A percentile compares a stretch with the other conserved stretches of the same genome.
Evolutionary conservation across 1,284 basidiomycete species (phyloP).

Genomic region (Moesziomyces antarcticus): DNA sequence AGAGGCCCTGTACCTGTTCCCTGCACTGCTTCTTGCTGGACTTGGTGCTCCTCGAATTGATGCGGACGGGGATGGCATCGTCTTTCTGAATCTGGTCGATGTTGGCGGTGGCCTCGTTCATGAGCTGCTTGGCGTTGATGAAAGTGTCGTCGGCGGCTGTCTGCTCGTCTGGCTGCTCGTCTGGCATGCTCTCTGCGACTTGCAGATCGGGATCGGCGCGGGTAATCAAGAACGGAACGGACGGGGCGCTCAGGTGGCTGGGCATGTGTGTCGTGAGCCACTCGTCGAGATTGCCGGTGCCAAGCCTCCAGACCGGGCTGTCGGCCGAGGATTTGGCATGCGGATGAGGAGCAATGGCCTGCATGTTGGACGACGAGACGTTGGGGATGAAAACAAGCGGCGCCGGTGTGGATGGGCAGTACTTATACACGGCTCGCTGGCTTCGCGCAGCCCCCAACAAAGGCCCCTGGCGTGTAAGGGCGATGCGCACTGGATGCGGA

Average conservation of each 20-base stretch:
- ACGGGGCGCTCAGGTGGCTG: conserved; percentile 11
- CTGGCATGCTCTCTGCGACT: conserved; percentile 16
- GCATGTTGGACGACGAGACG: neutral
- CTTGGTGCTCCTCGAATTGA: conserved; percentile 2
- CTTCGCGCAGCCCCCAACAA: neutral
- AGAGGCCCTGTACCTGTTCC: conserved; percentile 19
- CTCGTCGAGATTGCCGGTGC: conserved; percentile 7
- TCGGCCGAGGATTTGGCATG: neutral
- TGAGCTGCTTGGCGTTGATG: conserved; percentile 11
- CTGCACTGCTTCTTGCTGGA: conserved; percentile 36
- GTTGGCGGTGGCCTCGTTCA: neutral
- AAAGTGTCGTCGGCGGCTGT: conserved; percentile 1
- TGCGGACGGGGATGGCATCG: conserved; percentile 14
- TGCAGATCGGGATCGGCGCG: conserved; percentile 3
- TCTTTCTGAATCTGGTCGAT: conserved; percentile 15
- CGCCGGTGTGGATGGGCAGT: neutral
- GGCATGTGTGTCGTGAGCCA: conserved; percentile 22
- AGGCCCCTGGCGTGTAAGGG: neutral
- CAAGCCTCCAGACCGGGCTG: conserved; percentile 11
- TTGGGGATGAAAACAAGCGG: neutral
- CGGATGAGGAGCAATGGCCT: neutral
- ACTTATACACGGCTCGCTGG: neutral
- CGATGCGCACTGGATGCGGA: too few species aligned
- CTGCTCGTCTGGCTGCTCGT: neutral
- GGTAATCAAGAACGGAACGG: conserved; percentile 18